Evolutionary conservation across 208 protist genomes (phyloP).

Genomic region (Leptomonas pyrrhocoris): DNA sequence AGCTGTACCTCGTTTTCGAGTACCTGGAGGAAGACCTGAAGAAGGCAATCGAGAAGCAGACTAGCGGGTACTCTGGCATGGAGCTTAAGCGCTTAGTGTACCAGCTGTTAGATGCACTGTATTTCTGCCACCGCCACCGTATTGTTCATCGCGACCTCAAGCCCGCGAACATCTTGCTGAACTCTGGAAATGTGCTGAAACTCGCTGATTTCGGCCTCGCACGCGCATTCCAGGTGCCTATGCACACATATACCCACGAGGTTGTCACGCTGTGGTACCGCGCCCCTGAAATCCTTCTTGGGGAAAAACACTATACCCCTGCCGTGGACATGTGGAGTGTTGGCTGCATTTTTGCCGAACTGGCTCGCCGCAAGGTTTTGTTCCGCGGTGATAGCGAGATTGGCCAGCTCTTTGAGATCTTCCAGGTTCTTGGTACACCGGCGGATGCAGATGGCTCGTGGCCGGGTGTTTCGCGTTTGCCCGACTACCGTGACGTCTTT

Average conservation of each 20-base stretch:
- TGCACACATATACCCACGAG: slow-evolving; percentile 99
- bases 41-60: slow-evolving; percentile 94
- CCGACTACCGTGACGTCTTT: slow-evolving; percentile 97
- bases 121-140: slow-evolving; percentile 93
- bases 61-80: slow-evolving; percentile 66
- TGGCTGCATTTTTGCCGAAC: slow-evolving; percentile 99
- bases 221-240: slow-evolving; percentile 97
- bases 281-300: slow-evolving; percentile 99
- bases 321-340: slow-evolving; percentile 99
- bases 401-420: slow-evolving; percentile 98
- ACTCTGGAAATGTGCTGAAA: slow-evolving; percentile 84
- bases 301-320: slow-evolving; percentile 98
- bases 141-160: slow-evolving; percentile 96
- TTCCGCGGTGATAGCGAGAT: slow-evolving; percentile 98
- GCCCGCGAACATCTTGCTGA: slow-evolving; percentile 95
- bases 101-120: slow-evolving; percentile 91
- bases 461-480: slow-evolving; percentile 97
- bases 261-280: slow-evolving; percentile 99
- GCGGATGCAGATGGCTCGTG: slow-evolving; percentile 94
- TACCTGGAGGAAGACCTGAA: slow-evolving; percentile 96
- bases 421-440: slow-evolving; percentile 96
- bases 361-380: slow-evolving; percentile 93
- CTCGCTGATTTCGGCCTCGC: slow-evolving; percentile 98
- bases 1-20: slow-evolving; percentile 93
- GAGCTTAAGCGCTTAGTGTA: slow-evolving; percentile 87